Conservation (phyloP, 306 rosid species). For the Castanopsis chinensis region DNA sequence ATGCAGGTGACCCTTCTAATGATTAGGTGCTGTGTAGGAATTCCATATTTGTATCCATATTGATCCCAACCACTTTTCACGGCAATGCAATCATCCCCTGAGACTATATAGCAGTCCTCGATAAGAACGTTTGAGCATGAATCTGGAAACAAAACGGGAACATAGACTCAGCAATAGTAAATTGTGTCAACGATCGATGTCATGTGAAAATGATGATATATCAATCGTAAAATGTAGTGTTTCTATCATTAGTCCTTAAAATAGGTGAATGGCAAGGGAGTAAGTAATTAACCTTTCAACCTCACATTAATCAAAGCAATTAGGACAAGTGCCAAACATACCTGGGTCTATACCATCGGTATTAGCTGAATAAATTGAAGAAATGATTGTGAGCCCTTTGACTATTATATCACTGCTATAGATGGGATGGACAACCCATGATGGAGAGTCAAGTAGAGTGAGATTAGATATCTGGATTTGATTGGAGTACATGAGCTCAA, state of each 20-base stretch:
- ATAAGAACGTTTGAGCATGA: slow-evolving; percentile 48
- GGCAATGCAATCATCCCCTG: slow-evolving; percentile 71
- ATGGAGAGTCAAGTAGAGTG: slow-evolving; percentile 68
- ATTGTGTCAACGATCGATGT: background rate
- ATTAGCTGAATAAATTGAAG: background rate
- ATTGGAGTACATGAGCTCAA: slow-evolving; percentile 61
- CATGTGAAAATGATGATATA: too few relatives aligned
- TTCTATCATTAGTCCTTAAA: too few relatives aligned
- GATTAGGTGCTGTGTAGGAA: slow-evolving; percentile 49
- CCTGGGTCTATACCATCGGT: slow-evolving; percentile 12
- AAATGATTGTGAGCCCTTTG: background rate
- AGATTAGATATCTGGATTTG: slow-evolving; percentile 62
- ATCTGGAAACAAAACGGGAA: slow-evolving; percentile 31
- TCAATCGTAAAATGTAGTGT: too few relatives aligned
- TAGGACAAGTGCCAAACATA: background rate
- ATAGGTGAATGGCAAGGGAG: too few relatives aligned
- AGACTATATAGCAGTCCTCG: slow-evolving; percentile 66
- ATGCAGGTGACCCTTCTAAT: slow-evolving; percentile 58
- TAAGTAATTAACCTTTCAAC: too few relatives aligned
- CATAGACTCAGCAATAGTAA: background rate
- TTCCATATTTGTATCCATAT: slow-evolving; percentile 57
- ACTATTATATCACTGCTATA: slow-evolving; percentile 50
- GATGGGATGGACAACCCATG: slow-evolving; percentile 73
- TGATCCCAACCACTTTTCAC: slow-evolving; percentile 78
- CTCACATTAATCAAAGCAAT: background rate